Base-by-base conservation (phyloP, 495 filamentous ascomycete genomes). In the Cercophora samala region DNA sequence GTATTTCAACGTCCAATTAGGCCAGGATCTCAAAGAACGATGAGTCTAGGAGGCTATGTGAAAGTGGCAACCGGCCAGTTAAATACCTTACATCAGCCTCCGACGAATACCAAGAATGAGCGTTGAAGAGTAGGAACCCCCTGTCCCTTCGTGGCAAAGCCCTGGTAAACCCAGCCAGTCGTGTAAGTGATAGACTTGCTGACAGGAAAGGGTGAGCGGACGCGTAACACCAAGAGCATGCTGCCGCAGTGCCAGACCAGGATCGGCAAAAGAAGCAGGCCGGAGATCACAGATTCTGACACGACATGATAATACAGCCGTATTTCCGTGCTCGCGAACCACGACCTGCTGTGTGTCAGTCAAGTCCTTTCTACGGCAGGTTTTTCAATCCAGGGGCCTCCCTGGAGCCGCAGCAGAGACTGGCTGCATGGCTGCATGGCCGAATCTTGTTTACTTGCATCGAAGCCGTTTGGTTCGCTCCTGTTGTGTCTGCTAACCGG, bases 371-470 rank as follows among this genome's bases (percentile, higher is more conserved):
- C 6, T 46, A 46, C 15, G 37, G 37, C 15, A 46, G 37, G 37
- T 46, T 4, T 46, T 9, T 46, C 13, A 22, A 8, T 60, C 21
- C 23, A 5, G 6, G 24, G 17, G 26, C 58, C 5, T 0, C 24
- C 58, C 23, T 29, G 21, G 58, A 60, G 26, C 23, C 29, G 53
- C 24, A 63, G 37, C 52, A 32, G n/a, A 24, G 60, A 46, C 37
- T 46, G 5, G 5, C 37, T 46, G 64, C 55, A 53, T 66, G 56
- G 51, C 42, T 55, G 65, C 68, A 70, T 64, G 60, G 24, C 18
- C 63, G 55, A 67, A 65, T 70, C 55, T 61, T 66, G 68, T 54
- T 58, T 62, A 25, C 62, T 26, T 59, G 69, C 65, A 63, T 21
- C 37, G 55, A 37, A 18, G 53, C 51, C 22, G 26, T 24, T 60